Percentiles rank a stretch among this genome's conserved stretches.
Conservation (phyloP, 1,284 basidiomycete species). For the Porodaedalea pini region DNA sequence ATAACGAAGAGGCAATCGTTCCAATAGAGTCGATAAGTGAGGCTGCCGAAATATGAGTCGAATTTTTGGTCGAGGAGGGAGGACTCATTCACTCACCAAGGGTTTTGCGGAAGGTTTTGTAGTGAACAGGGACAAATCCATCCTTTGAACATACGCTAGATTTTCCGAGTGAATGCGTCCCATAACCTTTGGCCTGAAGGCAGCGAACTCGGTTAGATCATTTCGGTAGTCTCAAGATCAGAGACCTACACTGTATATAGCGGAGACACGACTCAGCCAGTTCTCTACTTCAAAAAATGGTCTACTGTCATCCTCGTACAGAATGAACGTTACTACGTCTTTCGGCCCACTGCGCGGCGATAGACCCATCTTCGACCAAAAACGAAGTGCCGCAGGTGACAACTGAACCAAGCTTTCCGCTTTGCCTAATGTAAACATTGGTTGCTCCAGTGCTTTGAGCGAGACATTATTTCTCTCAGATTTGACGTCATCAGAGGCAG, state of each 20-base stretch:
- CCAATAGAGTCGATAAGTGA: constrained; percentile 49
- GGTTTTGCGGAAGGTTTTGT: constrained; percentile 63
- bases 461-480: constrained; percentile 15
- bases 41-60: constrained; percentile 32
- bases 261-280: constrained; percentile 56
- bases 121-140: constrained; percentile 58
- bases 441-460: constrained; percentile 46
- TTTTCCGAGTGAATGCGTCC: constrained; percentile 50
- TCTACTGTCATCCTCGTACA: constrained; percentile 59
- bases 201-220: constrained; percentile 1
- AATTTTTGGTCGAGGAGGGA: neutral
- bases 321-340: constrained; percentile 59
- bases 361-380: constrained; percentile 81
- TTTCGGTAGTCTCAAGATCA: neutral
- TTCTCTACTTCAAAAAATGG: constrained; percentile 43
- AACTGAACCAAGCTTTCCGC: constrained; percentile 60
- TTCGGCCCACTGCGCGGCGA: constrained; percentile 67
- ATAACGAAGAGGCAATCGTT: constrained; percentile 38
- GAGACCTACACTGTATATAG: constrained; percentile 56
- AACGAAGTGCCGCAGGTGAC: constrained; percentile 61
- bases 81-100: constrained; percentile 40
- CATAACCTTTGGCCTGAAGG: constrained; percentile 58
- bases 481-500: constrained; percentile 10
- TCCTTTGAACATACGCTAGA: constrained; percentile 42
- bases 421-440: constrained; percentile 60